These are phyloP conservation scores for Collybiopsis luxurians DNA, from an alignment of 768 basidiomycete species.

Conservation along the genomic window DNA sequence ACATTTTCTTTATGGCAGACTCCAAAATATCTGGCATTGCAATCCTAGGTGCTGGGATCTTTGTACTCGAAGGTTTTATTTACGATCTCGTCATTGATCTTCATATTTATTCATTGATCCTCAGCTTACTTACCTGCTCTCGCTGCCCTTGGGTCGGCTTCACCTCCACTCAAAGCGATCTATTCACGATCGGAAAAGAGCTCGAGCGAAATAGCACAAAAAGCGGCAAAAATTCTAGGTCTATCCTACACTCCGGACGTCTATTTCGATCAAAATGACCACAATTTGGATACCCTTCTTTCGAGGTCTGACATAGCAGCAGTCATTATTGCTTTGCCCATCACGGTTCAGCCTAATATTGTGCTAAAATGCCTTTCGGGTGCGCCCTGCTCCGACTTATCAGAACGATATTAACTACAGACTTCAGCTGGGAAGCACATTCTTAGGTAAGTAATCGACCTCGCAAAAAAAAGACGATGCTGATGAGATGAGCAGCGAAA, in stretches of 20 bases:
- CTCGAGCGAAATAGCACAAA: slow-evolving; percentile 48
- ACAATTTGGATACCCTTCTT: slow-evolving; percentile 61
- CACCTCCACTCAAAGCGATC: slow-evolving; percentile 56
- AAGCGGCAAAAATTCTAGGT: slow-evolving; percentile 39
- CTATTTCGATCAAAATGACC: slow-evolving; percentile 53
- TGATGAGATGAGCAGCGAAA: slow-evolving; percentile 51
- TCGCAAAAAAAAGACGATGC: too few relatives aligned
- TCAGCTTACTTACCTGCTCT: slow-evolving; percentile 81
- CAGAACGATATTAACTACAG: too few relatives aligned
- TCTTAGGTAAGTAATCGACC: slow-evolving; percentile 30
- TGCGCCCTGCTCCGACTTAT: too few relatives aligned
- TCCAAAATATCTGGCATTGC: slow-evolving; percentile 53
- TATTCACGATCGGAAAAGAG: slow-evolving; percentile 77
- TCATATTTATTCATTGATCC: slow-evolving; percentile 11
- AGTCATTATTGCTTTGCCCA: slow-evolving; percentile 77
- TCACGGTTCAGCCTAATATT: slow-evolving; percentile 68
- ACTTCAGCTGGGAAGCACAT: slow-evolving; percentile 77
- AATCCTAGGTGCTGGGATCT: slow-evolving; percentile 79
- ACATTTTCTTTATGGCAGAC: slow-evolving; percentile 8
- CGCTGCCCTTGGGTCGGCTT: slow-evolving; percentile 43
- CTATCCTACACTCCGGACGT: slow-evolving; percentile 40
- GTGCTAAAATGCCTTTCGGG: slow-evolving; percentile 53
- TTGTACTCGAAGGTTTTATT: slow-evolving; percentile 63
- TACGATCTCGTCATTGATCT: slow-evolving; percentile 16
- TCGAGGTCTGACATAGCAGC: slow-evolving; percentile 64